Percentiles rank a stretch among this genome's conserved stretches.
Conservation (phyloP, 2,329 filamentous ascomycete species). For the Paramyrothecium roridum region DNA sequence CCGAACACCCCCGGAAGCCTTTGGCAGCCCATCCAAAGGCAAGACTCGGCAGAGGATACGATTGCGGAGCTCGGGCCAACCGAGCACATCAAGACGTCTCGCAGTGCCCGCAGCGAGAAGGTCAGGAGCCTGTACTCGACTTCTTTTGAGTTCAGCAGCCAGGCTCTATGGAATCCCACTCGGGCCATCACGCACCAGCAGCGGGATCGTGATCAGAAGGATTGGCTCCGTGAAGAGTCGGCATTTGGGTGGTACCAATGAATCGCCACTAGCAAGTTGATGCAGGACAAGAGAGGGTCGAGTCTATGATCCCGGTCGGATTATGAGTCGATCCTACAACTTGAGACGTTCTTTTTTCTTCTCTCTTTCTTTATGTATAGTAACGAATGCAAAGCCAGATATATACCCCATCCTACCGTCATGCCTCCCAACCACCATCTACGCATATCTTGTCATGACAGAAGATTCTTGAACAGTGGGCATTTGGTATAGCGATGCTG, state of each 20-base stretch:
- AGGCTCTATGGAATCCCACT: constrained; percentile 15
- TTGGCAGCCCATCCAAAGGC: background rate
- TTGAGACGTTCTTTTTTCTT: too few relatives aligned
- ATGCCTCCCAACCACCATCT: too few relatives aligned
- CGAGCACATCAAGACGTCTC: background rate
- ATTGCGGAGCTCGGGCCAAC: background rate
- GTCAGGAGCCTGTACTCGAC: background rate
- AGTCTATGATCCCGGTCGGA: too few relatives aligned
- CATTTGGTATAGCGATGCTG: too few relatives aligned
- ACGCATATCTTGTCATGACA: too few relatives aligned
- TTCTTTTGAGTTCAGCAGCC: constrained; percentile 20
- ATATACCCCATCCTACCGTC: too few relatives aligned
- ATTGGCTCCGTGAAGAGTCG: background rate
- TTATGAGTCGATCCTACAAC: too few relatives aligned
- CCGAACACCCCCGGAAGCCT: background rate
- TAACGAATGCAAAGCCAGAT: too few relatives aligned
- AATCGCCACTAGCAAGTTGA: background rate
- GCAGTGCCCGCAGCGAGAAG: background rate
- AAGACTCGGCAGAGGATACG: background rate
- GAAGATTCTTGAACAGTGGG: too few relatives aligned
- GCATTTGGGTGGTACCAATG: background rate
- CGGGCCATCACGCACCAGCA: constrained; percentile 11
- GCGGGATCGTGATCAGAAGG: background rate
- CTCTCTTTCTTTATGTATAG: too few relatives aligned
- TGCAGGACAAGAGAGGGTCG: too few relatives aligned